Conservation (phyloP, 2,329 filamentous ascomycete genomes). For the Allantophomopsis lycopodina region DNA sequence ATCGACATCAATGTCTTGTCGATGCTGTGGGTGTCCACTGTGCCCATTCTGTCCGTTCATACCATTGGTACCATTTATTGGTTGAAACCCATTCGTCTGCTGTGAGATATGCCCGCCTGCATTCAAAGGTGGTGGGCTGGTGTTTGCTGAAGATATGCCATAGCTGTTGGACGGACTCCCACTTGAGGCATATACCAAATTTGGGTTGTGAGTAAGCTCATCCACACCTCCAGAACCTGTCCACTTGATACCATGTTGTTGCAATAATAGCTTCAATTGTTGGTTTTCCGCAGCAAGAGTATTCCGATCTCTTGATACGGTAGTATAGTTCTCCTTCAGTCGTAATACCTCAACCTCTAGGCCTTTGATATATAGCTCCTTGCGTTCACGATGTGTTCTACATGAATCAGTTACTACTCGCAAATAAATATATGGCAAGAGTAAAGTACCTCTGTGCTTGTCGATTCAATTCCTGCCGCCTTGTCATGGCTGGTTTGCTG, state of each 20-base stretch:
- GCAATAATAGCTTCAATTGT: slow-evolving; percentile 46
- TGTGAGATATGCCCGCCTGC: not conserved
- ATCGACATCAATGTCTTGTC: slow-evolving; percentile 44
- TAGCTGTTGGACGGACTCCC: slow-evolving; percentile 53
- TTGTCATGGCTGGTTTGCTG: slow-evolving; percentile 83
- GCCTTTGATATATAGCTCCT: slow-evolving; percentile 90
- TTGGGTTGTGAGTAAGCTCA: slow-evolving; percentile 25
- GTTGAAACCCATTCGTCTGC: no score
- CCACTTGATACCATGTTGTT: slow-evolving; percentile 35
- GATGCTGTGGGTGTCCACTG: slow-evolving; percentile 1
- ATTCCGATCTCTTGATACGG: slow-evolving; percentile 62
- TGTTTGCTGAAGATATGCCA: slow-evolving; percentile 25
- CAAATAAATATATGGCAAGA: not conserved
- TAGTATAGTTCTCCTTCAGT: slow-evolving; percentile 73
- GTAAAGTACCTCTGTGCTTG: slow-evolving; percentile 75
- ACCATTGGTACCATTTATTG: no score
- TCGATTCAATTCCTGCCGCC: slow-evolving; percentile 85
- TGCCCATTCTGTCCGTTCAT: slow-evolving; percentile 6
- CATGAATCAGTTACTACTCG: slow-evolving; percentile 4
- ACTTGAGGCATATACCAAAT: slow-evolving; percentile 32
- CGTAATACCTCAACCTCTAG: slow-evolving; percentile 85
- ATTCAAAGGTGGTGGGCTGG: slow-evolving; percentile 13
- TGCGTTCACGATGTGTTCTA: slow-evolving; percentile 92
- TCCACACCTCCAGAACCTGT: slow-evolving; percentile 15
- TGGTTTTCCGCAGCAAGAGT: slow-evolving; percentile 67